Evolutionary conservation across 305 asterid species (phyloP), one percentile per base, ranked within the genome.

Genomic region (Petunia hybrid): DNA sequence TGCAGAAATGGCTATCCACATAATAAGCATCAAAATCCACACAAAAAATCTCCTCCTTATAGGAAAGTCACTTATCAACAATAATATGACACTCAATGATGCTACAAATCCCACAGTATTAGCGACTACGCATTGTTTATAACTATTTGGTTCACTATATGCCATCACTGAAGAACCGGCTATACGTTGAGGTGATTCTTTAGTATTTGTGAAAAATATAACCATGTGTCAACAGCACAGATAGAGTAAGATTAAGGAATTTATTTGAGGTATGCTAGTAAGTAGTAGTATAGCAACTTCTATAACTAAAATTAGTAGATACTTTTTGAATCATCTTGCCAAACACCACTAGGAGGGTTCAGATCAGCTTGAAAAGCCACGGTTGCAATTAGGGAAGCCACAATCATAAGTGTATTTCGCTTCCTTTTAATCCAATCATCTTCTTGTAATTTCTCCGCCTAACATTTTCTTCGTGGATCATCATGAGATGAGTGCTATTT

Each of bases 351-450:
- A 2, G 89, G 88, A 1, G 89, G 88, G 46, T 41, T 45, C 5
- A 84, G 79, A 8, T 83, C 90, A 1, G 69, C 85, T 53, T 87
- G 88, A 51, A 87, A 89, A 3, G 91, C 88, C 86, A 87, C 84
- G 0, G 90, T 83, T 4, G 91, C 90, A 10, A 89, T 83, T 0
- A 89, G 85, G 6, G 89, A 82, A 1, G 89, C 92, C 3, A 86
- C 92, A 0, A 89, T 79, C 92, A 89, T 88, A 57, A 87, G 35
- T 2, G 85, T 86, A 22, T 80, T 84, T 22, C 82, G 38, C 82
- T 84, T 79, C 41, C 63, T 81, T 2, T 74, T 88, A 2, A 87
- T 55, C 92, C 92, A 89, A 12, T 87, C 92, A 55, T 55, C 16
- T 55, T 2, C 13, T 55, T 13, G 16, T 55, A 55, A 55, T 55